Base-by-base conservation (phyloP, 1,284 basidiomycete species). In the Tilletiopsis washingtonensis region DNA sequence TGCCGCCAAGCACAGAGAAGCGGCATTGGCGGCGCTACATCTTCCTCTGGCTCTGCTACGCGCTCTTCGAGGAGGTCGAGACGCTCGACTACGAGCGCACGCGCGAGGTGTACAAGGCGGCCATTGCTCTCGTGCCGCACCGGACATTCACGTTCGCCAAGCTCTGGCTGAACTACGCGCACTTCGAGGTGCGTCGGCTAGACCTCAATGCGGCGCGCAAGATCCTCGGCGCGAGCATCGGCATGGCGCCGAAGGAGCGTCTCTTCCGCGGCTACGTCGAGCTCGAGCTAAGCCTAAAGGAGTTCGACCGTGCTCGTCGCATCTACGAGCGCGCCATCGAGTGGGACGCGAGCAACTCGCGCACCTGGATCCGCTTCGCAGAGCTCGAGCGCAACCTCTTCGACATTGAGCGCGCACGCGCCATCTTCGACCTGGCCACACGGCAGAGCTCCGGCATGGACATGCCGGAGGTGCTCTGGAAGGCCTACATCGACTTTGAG, bases 81-180 rank as follows among this genome's bases (percentile, higher is more conserved):
- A 85, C 85, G 0, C 87, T 88, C 82, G 91, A 98, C 69, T 85
- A 83, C 60, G 79, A 80, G 26, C 84, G 93, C 5, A 80, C 88
- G 15, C 80, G 91, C 45, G 87, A 97, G 67, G 85, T 98, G 26
- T 97, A 93, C 76, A 85, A 90, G 74, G 91, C 90, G 0, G 89
- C 86, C 4, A 76, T 94, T 54, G 82, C 81, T 53, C 81, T 97
- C 21, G 84, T 97, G 1, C 93, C 94, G 0, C 94, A 98, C 75
- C 91, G 91, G 68, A 81, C 84, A 49, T 98, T 99, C 74, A 97
- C 94, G 0, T 99, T 99, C 64, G 89, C 93, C 12, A 98, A 98
- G 64, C 61, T 74, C 19, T 74, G 72, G 72, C 86, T 43, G 79
- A 86, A 67, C 76, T 94, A 86, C 63, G 90, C 93, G 1, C 82